These are phyloP conservation scores for Verbena officinalis DNA, from an alignment of 257 asterid species.

Conservation along the genomic window DNA sequence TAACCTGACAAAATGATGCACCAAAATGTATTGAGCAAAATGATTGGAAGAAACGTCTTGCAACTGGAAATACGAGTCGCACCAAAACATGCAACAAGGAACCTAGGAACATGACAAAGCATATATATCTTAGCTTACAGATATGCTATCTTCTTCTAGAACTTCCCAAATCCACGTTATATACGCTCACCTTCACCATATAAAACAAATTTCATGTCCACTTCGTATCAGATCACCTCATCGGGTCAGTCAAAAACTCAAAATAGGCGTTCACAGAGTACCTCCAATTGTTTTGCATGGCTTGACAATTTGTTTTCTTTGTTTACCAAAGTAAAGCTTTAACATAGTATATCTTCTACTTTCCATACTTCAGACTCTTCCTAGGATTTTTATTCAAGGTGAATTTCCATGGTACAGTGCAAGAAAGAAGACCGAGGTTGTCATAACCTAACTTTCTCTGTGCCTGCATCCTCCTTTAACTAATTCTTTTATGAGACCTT, in stretches of 20 bases:
- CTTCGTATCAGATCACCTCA: too few species aligned
- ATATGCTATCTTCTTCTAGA: not conserved
- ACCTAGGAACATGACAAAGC: conserved; percentile 11
- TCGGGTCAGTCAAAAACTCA: too few species aligned
- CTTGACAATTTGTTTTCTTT: not conserved
- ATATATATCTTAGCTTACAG: conserved; percentile 3
- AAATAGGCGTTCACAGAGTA: not conserved
- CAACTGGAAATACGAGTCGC: not conserved
- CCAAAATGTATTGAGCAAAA: conserved; percentile 12
- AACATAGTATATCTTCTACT: not conserved
- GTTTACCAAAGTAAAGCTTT: not conserved
- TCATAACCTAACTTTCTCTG: conserved; percentile 9
- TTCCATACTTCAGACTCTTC: not conserved
- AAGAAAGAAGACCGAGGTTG: conserved; percentile 6
- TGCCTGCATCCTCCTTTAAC: not conserved
- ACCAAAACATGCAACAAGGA: conserved; percentile 6
- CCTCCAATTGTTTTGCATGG: not conserved
- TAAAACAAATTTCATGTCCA: conserved; percentile 4
- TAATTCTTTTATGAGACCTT: conserved; percentile 9
- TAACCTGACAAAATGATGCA: conserved; percentile 7
- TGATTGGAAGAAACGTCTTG: not conserved
- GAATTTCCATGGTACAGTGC: not conserved
- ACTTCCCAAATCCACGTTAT: not conserved
- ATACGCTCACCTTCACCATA: not conserved
- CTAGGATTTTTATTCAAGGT: not conserved